Conservation (phyloP, 176 grass and related monocot species). For the Triticum aestivum region IWGSC_CS_RefSeq_v2.1 NC_057800.1:38483109-38483608, state of each 20-base stretch:
- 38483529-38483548: too few relatives aligned
- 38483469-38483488: neutral
- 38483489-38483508: neutral
- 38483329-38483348: neutral
- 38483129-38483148: neutral
- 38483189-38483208: neutral
- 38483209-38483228: too few relatives aligned
- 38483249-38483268: neutral
- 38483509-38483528: too few relatives aligned
- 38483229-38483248: neutral
- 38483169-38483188: neutral
- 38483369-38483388: neutral
- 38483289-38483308: conserved; percentile 4
- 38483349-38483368: neutral
- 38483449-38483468: neutral
- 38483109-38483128: neutral
- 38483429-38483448: neutral
- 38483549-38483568: too few relatives aligned
- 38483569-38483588: too few relatives aligned
- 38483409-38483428: too few relatives aligned
- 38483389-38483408: neutral
- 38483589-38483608: too few relatives aligned
- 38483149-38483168: neutral
- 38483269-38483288: neutral
- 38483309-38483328: neutral